Conservation (phyloP, 352 stramenopile genomes). For the Pythium vanterpoolii region DNA sequence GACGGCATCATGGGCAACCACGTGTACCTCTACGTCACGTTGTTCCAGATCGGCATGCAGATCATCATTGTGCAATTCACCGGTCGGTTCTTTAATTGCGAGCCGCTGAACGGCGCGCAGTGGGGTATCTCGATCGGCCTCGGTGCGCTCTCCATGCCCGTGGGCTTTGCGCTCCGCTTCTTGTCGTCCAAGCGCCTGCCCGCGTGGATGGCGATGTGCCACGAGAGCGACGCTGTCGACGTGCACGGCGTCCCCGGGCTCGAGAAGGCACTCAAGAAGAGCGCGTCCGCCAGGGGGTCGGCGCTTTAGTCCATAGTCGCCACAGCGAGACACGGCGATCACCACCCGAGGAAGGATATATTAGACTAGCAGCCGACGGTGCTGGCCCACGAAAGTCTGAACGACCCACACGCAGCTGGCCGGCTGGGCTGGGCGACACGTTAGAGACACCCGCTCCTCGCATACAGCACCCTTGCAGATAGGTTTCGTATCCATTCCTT, state of each 20-base stretch:
- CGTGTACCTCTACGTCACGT: conserved; percentile 90
- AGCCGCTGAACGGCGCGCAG: conserved; percentile 35
- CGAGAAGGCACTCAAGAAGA: conserved; percentile 4
- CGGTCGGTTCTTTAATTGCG: conserved; percentile 75
- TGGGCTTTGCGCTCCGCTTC: conserved; percentile 48
- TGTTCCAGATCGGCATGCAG: conserved; percentile 91
- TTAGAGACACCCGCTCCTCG: background rate
- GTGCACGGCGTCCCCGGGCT: conserved; percentile 6
- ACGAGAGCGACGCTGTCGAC: conserved; percentile 40
- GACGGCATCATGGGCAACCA: conserved; percentile 87
- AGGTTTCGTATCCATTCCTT: background rate
- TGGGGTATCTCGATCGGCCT: conserved; percentile 62
- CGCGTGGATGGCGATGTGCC: conserved; percentile 55
- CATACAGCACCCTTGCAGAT: background rate
- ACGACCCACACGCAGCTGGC: background rate
- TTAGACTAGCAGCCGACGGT: too few species aligned
- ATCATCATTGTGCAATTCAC: conserved; percentile 94
- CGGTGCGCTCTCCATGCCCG: conserved; percentile 37
- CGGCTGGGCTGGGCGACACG: background rate
- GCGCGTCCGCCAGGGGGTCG: background rate
- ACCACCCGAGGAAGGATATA: too few species aligned
- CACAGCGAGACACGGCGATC: background rate
- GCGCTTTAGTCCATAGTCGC: background rate
- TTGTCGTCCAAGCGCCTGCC: conserved; percentile 46
- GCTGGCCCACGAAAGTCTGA: background rate